Conservation (phyloP, 768 basidiomycete species). For the Mycena sanguinolenta region DNA sequence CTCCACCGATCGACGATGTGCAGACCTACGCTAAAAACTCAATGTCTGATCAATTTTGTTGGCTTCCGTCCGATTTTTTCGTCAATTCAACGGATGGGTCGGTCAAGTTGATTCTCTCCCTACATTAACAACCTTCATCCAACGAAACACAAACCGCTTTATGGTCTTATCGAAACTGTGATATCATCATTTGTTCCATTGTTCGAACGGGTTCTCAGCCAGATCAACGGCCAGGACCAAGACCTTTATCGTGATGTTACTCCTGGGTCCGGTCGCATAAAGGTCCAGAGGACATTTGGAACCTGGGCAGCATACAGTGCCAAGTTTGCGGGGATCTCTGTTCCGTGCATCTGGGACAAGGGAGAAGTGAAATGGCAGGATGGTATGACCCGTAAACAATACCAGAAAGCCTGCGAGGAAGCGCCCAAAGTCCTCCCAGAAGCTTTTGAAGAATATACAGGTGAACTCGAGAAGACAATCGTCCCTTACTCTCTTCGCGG, state of each 20-base stretch:
- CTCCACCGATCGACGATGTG: not conserved
- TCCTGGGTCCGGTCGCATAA: constrained; percentile 30
- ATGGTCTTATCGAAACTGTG: constrained; percentile 37
- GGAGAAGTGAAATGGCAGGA: not conserved
- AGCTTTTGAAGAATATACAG: constrained; percentile 22
- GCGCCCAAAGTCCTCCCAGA: constrained; percentile 26
- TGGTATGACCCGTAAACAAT: not conserved
- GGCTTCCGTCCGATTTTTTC: constrained; percentile 38
- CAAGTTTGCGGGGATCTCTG: not conserved
- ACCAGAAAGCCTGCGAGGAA: not conserved
- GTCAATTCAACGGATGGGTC: constrained; percentile 37
- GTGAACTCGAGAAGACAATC: constrained; percentile 24
- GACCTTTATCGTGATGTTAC: constrained; percentile 27
- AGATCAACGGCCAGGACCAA: constrained; percentile 30
- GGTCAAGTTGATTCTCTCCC: constrained; percentile 28
- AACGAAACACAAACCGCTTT: constrained; percentile 29
- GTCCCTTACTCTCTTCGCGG: constrained; percentile 30
- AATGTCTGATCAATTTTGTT: not conserved
- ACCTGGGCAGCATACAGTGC: constrained; percentile 3
- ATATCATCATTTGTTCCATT: constrained; percentile 41
- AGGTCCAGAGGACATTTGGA: not conserved
- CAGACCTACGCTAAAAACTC: not conserved
- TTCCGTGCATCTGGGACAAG: constrained; percentile 29
- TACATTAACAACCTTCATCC: constrained; percentile 49
- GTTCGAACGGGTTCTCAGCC: constrained; percentile 43